These are phyloP conservation scores for Nannizziopsis arthrosporioides DNA, from an alignment of 2,329 filamentous ascomycete species.

Conservation along the genomic window DNA sequence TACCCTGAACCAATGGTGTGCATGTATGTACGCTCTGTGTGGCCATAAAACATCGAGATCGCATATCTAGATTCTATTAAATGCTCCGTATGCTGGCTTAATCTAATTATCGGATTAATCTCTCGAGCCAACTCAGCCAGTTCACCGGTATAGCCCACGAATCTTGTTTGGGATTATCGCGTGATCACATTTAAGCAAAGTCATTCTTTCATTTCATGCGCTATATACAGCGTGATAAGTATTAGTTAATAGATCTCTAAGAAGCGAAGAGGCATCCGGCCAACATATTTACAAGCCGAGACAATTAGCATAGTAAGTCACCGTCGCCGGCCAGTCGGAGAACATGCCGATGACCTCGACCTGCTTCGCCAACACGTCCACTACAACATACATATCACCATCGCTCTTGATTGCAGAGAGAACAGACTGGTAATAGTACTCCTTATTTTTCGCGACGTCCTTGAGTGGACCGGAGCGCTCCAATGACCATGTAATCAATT, in stretches of 20 bases:
- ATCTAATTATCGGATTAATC: no score
- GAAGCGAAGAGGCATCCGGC: not conserved
- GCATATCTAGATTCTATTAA: no score
- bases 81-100: no score
- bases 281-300: slow-evolving; percentile 33
- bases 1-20: no score
- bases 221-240: not conserved
- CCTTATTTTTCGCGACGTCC: slow-evolving; percentile 39
- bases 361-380: slow-evolving; percentile 52
- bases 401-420: slow-evolving; percentile 47
- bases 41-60: no score
- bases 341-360: slow-evolving; percentile 54
- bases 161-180: no score
- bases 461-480: slow-evolving; percentile 53
- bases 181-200: no score
- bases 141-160: no score
- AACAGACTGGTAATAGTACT: slow-evolving; percentile 45
- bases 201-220: no score
- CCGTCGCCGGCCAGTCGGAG: slow-evolving; percentile 57
- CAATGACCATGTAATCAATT: slow-evolving; percentile 57
- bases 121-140: no score
- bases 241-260: not conserved
- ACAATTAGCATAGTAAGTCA: slow-evolving; percentile 62
- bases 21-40: no score
- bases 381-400: slow-evolving; percentile 54